These are phyloP conservation scores for Aspergillus niger DNA, from an alignment of 2,329 filamentous ascomycete species.

Conservation along the genomic window DNA sequence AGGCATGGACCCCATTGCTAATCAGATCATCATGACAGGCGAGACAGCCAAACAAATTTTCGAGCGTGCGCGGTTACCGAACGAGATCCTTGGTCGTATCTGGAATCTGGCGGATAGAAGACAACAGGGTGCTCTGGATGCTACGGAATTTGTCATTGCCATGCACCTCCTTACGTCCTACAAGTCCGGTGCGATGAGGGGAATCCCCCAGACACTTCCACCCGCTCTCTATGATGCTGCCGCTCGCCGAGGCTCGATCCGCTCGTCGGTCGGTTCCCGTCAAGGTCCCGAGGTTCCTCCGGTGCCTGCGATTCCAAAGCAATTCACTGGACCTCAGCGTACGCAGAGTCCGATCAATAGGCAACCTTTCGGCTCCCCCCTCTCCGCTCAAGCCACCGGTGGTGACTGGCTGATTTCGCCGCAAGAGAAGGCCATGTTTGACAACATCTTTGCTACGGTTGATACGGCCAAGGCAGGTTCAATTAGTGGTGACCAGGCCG, in stretches of 20 bases:
- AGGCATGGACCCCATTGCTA: slow-evolving; percentile 9
- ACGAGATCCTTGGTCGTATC: slow-evolving; percentile 88
- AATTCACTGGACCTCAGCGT: slow-evolving; percentile 66
- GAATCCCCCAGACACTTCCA: slow-evolving; percentile 77
- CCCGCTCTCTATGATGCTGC: slow-evolving; percentile 89
- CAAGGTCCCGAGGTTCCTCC: slow-evolving; percentile 53
- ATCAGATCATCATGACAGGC: slow-evolving; percentile 49
- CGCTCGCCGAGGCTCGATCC: slow-evolving; percentile 63
- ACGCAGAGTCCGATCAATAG: slow-evolving; percentile 63
- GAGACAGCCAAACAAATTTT: slow-evolving; percentile 93
- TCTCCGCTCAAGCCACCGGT: slow-evolving; percentile 58
- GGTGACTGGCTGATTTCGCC: slow-evolving; percentile 81
- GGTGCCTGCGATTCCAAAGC: slow-evolving; percentile 73
- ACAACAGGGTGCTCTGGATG: slow-evolving; percentile 80
- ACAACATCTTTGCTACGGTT: slow-evolving; percentile 79
- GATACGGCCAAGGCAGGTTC: slow-evolving; percentile 79
- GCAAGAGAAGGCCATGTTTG: slow-evolving; percentile 83
- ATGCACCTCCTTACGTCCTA: slow-evolving; percentile 96
- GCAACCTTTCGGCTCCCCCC: slow-evolving; percentile 51
- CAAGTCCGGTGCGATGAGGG: slow-evolving; percentile 78
- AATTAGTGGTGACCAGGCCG: slow-evolving; percentile 92
- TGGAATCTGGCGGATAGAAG: slow-evolving; percentile 95
- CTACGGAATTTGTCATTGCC: slow-evolving; percentile 93
- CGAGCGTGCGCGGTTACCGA: slow-evolving; percentile 85
- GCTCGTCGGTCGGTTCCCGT: slow-evolving; percentile 55